Evolutionary conservation across 1,284 basidiomycete genomes (phyloP).

Genomic region (Apiotrichum akiyoshidainum): DNA sequence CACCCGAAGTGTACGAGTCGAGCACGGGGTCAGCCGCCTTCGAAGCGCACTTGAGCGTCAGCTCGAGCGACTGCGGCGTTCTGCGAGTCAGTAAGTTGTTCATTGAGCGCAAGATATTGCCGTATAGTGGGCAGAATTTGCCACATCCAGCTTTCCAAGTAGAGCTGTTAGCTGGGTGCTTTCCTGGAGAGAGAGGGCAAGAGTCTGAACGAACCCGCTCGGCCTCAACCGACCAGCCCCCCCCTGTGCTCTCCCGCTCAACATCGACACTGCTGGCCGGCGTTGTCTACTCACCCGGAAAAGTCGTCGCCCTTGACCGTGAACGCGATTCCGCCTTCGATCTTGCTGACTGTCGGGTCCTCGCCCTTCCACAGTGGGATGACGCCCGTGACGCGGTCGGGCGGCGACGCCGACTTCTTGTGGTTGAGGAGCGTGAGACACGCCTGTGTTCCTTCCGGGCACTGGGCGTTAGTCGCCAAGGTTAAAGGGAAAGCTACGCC

Average conservation of each 20-base stretch:
- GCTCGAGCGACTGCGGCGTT: slow-evolving; percentile 1
- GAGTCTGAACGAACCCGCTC: no score
- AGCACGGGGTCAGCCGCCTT: slow-evolving; percentile 9
- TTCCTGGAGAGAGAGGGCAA: no score
- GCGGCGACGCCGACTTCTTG: slow-evolving; percentile 37
- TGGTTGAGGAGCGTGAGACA: slow-evolving; percentile 47
- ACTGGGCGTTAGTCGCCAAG: slow-evolving; percentile 26
- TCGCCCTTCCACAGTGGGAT: slow-evolving; percentile 45
- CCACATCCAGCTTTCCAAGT: no score
- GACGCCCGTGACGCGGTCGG: slow-evolving; percentile 44
- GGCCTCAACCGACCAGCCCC: no score
- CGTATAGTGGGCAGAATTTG: no score
- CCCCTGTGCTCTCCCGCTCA: no score
- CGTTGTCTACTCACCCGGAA: slow-evolving; percentile 38
- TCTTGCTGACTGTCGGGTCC: slow-evolving; percentile 30
- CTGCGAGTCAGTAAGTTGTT: slow-evolving; percentile 7
- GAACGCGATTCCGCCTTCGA: slow-evolving; percentile 36
- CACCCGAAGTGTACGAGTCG: slow-evolving; percentile 36
- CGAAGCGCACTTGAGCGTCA: slow-evolving; percentile 14
- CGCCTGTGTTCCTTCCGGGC: slow-evolving; percentile 38
- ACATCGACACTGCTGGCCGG: no score
- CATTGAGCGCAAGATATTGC: no score
- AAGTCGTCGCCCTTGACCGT: slow-evolving; percentile 38
- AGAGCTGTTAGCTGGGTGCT: no score
- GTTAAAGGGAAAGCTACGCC: no score